Evolutionary conservation across 2,329 filamentous ascomycete genomes (phyloP), one percentile per base, ranked within the genome.

Genomic region (Mycosphaerella sp.): DNA sequence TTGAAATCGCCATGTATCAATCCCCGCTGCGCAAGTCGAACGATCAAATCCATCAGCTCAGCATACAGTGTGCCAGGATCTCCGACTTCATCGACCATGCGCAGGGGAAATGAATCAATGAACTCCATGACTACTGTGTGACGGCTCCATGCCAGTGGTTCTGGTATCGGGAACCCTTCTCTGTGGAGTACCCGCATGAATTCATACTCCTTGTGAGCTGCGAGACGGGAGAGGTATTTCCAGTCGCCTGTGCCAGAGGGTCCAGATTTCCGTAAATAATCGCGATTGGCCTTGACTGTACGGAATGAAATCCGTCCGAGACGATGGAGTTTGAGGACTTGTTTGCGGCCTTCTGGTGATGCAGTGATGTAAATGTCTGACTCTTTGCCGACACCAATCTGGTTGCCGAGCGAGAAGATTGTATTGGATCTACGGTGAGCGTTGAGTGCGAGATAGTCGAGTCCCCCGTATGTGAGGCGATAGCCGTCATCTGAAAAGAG

Each of bases 1-100:
- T 98, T 98, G 75, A 94, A 98, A 68, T 98, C 93, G 56, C 93
- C 93, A 67, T 98, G 93, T 55, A 98, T 98, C 42, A 98, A 75
- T 6, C 93, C 93, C 60, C 90, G 83, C 55, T 82, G 82, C 5
- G 93, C 91, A 36, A 98, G 77, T 25, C 84, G 80, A 39, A 98
- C 75, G 50, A 98, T 89, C 61, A 96, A 80, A 37, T 82, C 79
- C 64, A 98, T 94, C 30, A 98, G 75, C 54, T 97, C 89, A n/a
- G 84, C 84, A 67, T 98, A 98, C 5, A 98, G 77, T n/a, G 73
- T 73, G 2, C 89, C 87, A 0, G 91, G 89, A 60, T 96, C 81
- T 28, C 89, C 86, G 1, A 98, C 85, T 21, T 79, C 79, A 9
- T 88, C 81, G 54, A 98, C 89, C 69, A 96, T 91, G 36, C 93